Base-by-base conservation (phyloP, 1,284 basidiomycete species). In the Fomes fomentarius region DNA sequence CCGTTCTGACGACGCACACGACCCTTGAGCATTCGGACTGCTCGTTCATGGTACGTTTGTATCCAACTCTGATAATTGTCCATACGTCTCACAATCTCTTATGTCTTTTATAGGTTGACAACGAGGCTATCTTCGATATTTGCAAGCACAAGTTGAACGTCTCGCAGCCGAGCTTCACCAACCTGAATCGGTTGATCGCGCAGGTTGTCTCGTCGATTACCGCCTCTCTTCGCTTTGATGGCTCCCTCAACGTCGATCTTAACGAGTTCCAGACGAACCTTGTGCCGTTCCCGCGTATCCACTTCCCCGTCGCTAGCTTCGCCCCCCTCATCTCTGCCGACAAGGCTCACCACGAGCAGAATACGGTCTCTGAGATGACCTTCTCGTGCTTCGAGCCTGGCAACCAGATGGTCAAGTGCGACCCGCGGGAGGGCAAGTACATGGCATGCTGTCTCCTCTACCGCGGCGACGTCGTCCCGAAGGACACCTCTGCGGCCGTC, bases 241-340 rank as follows among this genome's bases (percentile, higher is more conserved):
- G 96, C 43, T 97, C 95, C 60, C 83, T 98, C 70, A 98, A 99
- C 74, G 96, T 98, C 67, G 96, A 99, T 75, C 75, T 99, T 65
- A 95, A 93, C 76, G 96, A 99, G 79, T 98, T 99, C 86, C 96
- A 98, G 81, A 98, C 95, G 61, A 98, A 98, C 78, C 78, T 98
- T 73, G 96, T 98, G 53, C 96, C 93, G 85, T 96, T 95, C 88
- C 94, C 94, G 53, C 93, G 96, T 73, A 98, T 98, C 63, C 96
- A 99, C 76, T 98, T 98, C 89, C 96, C 96, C 48, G 84, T 98
- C 59, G 95, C 96, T 53, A 96, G 94, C 56, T 98, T 93, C 72
- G 93, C 96, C 1, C 97, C 96, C 47, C 90, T 99, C 68, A 83
- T 98, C 69, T 96, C 94, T 28, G 84, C 85, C 9, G 89, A 89